Evolutionary conservation across 2,329 filamentous ascomycete species (phyloP).

Genomic region (Blastomyces emzantsi): DNA sequence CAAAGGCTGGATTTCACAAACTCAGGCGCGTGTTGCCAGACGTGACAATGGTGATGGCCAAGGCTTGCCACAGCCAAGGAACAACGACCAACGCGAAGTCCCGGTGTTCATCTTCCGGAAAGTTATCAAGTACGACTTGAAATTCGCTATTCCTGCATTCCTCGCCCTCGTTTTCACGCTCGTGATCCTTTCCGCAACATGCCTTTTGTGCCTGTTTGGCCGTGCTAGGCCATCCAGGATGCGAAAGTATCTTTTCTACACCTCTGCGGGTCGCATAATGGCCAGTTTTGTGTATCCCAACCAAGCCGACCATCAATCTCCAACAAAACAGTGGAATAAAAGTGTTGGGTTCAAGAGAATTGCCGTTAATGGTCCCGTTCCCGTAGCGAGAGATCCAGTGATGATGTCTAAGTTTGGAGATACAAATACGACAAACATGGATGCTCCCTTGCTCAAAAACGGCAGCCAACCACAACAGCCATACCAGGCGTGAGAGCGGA

Average conservation of each 20-base stretch:
- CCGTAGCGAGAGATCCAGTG: constrained; percentile 11
- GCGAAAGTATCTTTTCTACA: constrained; percentile 14
- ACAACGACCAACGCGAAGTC: constrained; percentile 28
- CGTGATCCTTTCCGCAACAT: constrained; percentile 34
- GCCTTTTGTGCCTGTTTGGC: constrained; percentile 24
- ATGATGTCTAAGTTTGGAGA: constrained; percentile 12
- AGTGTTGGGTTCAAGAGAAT: constrained; percentile 12
- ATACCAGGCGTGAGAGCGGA: background rate
- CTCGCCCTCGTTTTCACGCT: constrained; percentile 45
- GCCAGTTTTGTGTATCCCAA: constrained; percentile 15
- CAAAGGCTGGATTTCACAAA: constrained; percentile 11
- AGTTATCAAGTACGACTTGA: constrained; percentile 13
- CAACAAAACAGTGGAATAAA: constrained; percentile 12
- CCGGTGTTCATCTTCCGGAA: constrained; percentile 13
- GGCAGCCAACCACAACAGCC: background rate
- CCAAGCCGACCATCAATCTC: constrained; percentile 11
- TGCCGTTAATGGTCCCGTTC: constrained; percentile 7
- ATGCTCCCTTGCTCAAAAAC: constrained; percentile 18
- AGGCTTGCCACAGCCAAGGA: constrained; percentile 27
- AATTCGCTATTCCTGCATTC: constrained; percentile 29
- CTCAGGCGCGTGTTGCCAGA: background rate
- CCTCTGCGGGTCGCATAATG: constrained; percentile 14
- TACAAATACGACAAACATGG: constrained; percentile 12
- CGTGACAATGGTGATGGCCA: constrained; percentile 33
- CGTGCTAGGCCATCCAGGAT: constrained; percentile 14